Conservation (phyloP, 352 stramenopile genomes). For the Peronospora destructor region DNA sequence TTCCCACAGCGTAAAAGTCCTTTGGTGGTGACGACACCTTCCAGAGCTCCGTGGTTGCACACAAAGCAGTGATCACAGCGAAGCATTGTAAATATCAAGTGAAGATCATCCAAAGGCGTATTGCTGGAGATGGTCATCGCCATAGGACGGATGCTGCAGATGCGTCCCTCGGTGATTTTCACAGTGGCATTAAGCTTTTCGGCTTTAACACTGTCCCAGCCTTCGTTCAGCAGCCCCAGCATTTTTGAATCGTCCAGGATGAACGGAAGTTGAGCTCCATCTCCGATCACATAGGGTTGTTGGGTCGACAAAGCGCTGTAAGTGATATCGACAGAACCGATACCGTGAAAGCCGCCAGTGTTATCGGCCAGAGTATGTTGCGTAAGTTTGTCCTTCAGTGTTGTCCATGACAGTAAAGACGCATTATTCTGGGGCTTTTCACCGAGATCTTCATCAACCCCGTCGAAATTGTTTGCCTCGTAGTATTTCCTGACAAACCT, state of each 20-base stretch:
- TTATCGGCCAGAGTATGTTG: conserved; percentile 26
- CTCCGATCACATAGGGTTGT: conserved; percentile 12
- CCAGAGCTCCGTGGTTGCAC: conserved; percentile 74
- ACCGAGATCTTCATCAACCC: conserved; percentile 67
- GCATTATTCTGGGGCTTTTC: conserved; percentile 39
- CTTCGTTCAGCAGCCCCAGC: conserved; percentile 62
- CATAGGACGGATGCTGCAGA: conserved; percentile 68
- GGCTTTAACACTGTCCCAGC: conserved; percentile 57
- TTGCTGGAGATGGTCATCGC: conserved; percentile 76
- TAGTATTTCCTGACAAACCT: conserved; percentile 64
- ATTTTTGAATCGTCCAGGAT: conserved; percentile 81
- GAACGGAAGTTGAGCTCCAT: conserved; percentile 43
- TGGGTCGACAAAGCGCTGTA: conserved; percentile 52
- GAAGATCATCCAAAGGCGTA: conserved; percentile 77
- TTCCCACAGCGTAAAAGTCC: conserved; percentile 53
- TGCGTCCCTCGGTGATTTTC: conserved; percentile 60
- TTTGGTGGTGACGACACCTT: conserved; percentile 79
- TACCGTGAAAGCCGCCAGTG: conserved; percentile 55
- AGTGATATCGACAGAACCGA: conserved; percentile 55
- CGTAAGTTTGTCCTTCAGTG: conserved; percentile 51
- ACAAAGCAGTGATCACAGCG: conserved; percentile 85
- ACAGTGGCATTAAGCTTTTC: conserved; percentile 45
- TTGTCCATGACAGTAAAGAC: conserved; percentile 47
- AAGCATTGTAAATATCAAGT: conserved; percentile 90
- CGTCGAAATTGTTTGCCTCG: conserved; percentile 35